Percentiles rank a stretch among this genome's conserved stretches.
These are phyloP conservation scores for Aureobasidium sp. DNA, from an alignment of 2,329 filamentous ascomycete species.

Conservation along the genomic window DNA sequence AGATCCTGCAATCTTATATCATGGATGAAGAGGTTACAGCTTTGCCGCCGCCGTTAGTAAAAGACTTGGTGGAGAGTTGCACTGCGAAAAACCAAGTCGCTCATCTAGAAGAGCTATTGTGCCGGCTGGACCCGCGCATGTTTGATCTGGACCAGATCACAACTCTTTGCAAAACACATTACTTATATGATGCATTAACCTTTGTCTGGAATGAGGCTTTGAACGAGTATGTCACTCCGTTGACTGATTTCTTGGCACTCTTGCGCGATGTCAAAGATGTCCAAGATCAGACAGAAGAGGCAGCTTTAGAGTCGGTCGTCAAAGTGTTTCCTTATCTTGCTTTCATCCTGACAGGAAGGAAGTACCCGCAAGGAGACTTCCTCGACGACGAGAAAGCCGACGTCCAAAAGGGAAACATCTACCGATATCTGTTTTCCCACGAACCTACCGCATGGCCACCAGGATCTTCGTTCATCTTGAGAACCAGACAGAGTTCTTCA, in stretches of 20 bases:
- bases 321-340: constrained; percentile 95
- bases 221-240: constrained; percentile 79
- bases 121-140: constrained; percentile 79
- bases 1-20: constrained; percentile 81
- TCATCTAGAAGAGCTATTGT: constrained; percentile 87
- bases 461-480: constrained; percentile 5
- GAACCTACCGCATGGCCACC: constrained; percentile 68
- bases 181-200: constrained; percentile 87
- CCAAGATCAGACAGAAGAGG: constrained; percentile 55
- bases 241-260: constrained; percentile 72
- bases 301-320: constrained; percentile 42
- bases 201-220: constrained; percentile 96
- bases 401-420: constrained; percentile 78
- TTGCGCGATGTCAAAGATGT: constrained; percentile 49
- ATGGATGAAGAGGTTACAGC: constrained; percentile 65
- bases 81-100: constrained; percentile 65
- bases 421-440: constrained; percentile 88
- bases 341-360: constrained; percentile 76
- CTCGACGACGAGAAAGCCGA: constrained; percentile 65
- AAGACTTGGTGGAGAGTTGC: constrained; percentile 76
- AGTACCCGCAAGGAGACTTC: constrained; percentile 78
- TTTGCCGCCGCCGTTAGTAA: constrained; percentile 75
- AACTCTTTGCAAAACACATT: constrained; percentile 79
- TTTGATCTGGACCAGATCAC: constrained; percentile 94
- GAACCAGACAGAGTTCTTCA: constrained; percentile 42